Evolutionary conservation across 2,329 filamentous ascomycete species (phyloP).

Genomic region (Cytospora piceae): DNA sequence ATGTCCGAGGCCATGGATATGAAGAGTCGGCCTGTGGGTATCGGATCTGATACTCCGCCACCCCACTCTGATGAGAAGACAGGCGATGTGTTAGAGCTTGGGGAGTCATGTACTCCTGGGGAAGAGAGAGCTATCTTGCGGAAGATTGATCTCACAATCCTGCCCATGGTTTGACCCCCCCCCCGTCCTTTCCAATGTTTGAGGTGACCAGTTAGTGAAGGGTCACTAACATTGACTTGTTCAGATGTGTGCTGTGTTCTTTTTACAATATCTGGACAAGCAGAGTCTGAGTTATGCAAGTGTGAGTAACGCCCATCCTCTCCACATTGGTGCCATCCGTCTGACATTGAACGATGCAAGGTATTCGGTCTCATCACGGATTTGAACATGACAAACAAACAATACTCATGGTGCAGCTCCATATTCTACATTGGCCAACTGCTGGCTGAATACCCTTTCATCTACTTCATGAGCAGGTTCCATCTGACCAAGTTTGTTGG

Average conservation of each 20-base stretch:
- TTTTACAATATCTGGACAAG: constrained; percentile 52
- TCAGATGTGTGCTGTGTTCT: constrained; percentile 48
- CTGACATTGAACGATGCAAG: constrained; percentile 3
- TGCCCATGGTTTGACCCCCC: constrained; percentile 37
- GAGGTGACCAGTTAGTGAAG: neutral
- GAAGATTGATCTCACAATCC: constrained; percentile 40
- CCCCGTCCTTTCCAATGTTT: no score
- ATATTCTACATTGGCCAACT: constrained; percentile 52
- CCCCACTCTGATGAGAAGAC: constrained; percentile 29
- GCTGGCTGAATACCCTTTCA: constrained; percentile 53
- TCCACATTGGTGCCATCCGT: neutral
- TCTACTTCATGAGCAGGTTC: constrained; percentile 55
- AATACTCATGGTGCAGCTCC: constrained; percentile 54
- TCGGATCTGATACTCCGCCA: neutral
- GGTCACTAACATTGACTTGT: neutral
- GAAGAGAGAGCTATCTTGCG: constrained; percentile 39
- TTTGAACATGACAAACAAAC: constrained; percentile 46
- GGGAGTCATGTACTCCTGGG: constrained; percentile 36
- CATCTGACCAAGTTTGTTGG: constrained; percentile 56
- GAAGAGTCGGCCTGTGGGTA: neutral
- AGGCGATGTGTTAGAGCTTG: constrained; percentile 30
- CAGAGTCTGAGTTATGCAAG: constrained; percentile 54
- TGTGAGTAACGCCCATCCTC: constrained; percentile 16
- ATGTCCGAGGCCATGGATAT: no score
- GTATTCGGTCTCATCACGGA: constrained; percentile 52